These are phyloP conservation scores for Pythium folliculosum DNA, from an alignment of 352 stramenopile species.

Conservation along the genomic window DNA sequence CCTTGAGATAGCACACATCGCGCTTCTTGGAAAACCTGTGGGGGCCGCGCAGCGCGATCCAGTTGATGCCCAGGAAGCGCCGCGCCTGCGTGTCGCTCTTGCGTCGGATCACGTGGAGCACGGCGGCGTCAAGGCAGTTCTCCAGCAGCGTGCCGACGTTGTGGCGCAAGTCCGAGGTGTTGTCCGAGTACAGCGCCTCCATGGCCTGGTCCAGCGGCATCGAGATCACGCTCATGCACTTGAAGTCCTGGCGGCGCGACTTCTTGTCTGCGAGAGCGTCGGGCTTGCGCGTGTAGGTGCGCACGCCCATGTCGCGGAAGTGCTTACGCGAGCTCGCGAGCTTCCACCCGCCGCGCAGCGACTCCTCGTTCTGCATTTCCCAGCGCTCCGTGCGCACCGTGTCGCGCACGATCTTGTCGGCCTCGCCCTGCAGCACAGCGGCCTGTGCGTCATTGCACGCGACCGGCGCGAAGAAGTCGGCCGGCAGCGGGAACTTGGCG, in stretches of 20 bases:
- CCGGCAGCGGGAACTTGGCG: constrained; percentile 43
- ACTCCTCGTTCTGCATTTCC: constrained; percentile 66
- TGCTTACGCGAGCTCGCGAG: constrained; percentile 68
- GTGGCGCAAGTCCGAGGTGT: constrained; percentile 54
- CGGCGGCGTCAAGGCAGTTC: constrained; percentile 57
- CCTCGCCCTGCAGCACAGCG: constrained; percentile 33
- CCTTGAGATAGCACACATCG: constrained; percentile 60
- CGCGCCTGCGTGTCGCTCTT: constrained; percentile 42
- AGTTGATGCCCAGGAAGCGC: constrained; percentile 73
- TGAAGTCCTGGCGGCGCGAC: constrained; percentile 54
- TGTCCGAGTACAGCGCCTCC: constrained; percentile 62
- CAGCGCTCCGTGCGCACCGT: constrained; percentile 46
- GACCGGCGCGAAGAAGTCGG: constrained; percentile 48
- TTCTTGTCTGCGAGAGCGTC: constrained; percentile 36
- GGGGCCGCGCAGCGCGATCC: constrained; percentile 44
- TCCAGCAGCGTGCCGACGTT: constrained; percentile 60
- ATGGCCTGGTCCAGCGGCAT: constrained; percentile 53
- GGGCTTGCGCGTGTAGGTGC: constrained; percentile 52
- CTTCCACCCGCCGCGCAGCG: constrained; percentile 54
- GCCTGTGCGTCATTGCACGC: constrained; percentile 42
- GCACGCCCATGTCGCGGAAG: constrained; percentile 65
- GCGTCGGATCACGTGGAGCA: constrained; percentile 53
- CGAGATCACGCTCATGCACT: constrained; percentile 58
- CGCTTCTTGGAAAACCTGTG: constrained; percentile 62
- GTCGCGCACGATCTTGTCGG: constrained; percentile 30